A percentile compares a stretch with the other conserved stretches of the same genome.
Evolutionary conservation across 139 green algal species (phyloP).

Genomic region (Chlorella sp.): DNA sequence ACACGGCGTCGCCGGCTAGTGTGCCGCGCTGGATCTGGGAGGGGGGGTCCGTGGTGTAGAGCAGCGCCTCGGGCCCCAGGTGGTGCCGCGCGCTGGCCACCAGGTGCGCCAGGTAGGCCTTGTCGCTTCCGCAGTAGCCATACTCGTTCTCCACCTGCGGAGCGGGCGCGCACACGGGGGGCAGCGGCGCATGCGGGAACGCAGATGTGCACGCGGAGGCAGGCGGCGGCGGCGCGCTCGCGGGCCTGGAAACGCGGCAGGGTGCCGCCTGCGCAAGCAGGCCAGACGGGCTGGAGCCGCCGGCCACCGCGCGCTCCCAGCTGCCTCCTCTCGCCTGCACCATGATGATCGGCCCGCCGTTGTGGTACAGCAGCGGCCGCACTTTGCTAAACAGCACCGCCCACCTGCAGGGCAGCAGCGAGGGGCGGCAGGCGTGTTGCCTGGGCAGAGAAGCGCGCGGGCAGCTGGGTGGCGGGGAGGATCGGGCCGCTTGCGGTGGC

Average conservation of each 20-base stretch:
- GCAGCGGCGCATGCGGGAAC: not conserved
- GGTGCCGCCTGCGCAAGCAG: not conserved
- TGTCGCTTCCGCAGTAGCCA: slow-evolving; percentile 51
- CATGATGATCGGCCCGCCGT: slow-evolving; percentile 64
- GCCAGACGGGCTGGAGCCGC: too few species aligned
- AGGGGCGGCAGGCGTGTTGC: too few species aligned
- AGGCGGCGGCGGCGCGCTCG: not conserved
- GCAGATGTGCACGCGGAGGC: not conserved
- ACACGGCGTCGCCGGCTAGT: slow-evolving; percentile 44
- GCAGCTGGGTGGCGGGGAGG: too few species aligned
- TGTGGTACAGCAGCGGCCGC: slow-evolving; percentile 22
- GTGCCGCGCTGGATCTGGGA: slow-evolving; percentile 26
- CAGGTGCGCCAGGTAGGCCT: slow-evolving; percentile 52
- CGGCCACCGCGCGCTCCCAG: too few species aligned
- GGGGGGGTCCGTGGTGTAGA: slow-evolving; percentile 66
- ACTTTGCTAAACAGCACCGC: slow-evolving; percentile 43
- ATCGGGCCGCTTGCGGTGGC: too few species aligned
- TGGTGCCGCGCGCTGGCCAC: slow-evolving; percentile 10
- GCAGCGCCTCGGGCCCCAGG: slow-evolving; percentile 41
- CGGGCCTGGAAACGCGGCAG: not conserved
- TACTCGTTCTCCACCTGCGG: slow-evolving; percentile 72
- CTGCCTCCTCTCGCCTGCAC: slow-evolving; percentile 54
- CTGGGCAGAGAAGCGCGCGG: too few species aligned
- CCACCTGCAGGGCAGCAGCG: too few species aligned
- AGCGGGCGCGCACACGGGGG: not conserved